A percentile compares a stretch with the other conserved stretches of the same genome.
Evolutionary conservation across 306 rosid species (phyloP).

Genomic region (Dryas drummondii): DNA sequence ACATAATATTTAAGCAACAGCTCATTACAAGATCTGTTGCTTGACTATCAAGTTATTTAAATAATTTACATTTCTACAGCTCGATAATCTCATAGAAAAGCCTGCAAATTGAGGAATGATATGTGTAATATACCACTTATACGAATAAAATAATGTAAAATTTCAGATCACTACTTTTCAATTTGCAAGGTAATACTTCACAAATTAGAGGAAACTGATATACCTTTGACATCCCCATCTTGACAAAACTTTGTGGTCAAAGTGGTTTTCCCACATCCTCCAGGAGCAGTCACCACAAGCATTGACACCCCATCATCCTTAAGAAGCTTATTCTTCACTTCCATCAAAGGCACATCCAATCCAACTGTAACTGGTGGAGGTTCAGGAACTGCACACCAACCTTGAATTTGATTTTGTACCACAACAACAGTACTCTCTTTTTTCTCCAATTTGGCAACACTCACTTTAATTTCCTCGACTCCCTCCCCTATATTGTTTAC

Average conservation of each 20-base stretch:
- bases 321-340: conserved; percentile 46
- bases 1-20: not conserved
- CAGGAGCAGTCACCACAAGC: conserved; percentile 41
- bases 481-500: not conserved
- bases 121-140: not conserved
- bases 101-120: not conserved
- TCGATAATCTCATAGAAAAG: no score
- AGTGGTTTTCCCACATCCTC: conserved; percentile 56
- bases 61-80: not conserved
- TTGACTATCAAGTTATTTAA: not conserved
- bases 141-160: not conserved
- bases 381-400: conserved; percentile 34
- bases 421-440: not conserved
- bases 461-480: no score
- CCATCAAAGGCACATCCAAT: conserved; percentile 42
- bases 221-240: conserved; percentile 51
- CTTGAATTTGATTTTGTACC: not conserved
- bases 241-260: conserved; percentile 45
- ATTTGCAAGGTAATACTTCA: not conserved
- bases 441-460: not conserved
- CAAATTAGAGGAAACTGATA: not conserved
- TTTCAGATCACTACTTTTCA: not conserved
- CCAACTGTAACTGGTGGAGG: conserved; percentile 40
- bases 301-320: conserved; percentile 16
- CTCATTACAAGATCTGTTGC: not conserved